These are phyloP conservation scores for Leptomonas seymouri DNA, from an alignment of 208 protist genomes.

Conservation along the genomic window DNA sequence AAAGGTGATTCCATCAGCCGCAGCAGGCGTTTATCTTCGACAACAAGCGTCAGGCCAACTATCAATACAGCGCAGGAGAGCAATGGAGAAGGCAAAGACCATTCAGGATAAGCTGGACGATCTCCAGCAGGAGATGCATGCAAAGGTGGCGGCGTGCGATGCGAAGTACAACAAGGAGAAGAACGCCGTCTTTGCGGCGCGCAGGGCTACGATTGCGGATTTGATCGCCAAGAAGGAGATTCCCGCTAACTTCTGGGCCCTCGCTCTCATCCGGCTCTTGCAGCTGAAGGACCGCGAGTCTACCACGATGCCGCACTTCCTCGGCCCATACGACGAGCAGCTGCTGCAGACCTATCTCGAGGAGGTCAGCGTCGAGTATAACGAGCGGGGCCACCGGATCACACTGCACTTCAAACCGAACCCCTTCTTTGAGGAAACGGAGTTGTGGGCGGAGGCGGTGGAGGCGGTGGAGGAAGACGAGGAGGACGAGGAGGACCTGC, in stretches of 20 bases:
- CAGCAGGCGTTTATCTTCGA: no score
- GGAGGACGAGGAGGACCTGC: conserved; percentile 26
- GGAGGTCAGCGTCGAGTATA: conserved; percentile 55
- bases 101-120: conserved; percentile 63
- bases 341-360: conserved; percentile 62
- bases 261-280: conserved; percentile 47
- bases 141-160: conserved; percentile 40
- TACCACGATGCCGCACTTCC: conserved; percentile 46
- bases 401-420: conserved; percentile 60
- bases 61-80: background rate
- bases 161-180: conserved; percentile 39
- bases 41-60: background rate
- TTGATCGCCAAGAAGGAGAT: conserved; percentile 50
- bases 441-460: conserved; percentile 65
- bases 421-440: conserved; percentile 78
- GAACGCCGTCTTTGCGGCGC: conserved; percentile 50
- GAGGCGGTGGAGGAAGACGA: conserved; percentile 26
- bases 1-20: no score
- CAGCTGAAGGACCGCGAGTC: conserved; percentile 37
- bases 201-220: conserved; percentile 37
- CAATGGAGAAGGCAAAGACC: conserved; percentile 37
- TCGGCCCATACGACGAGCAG: conserved; percentile 69
- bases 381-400: conserved; percentile 43
- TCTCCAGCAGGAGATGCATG: conserved; percentile 67
- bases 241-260: conserved; percentile 71